Evolutionary conservation across 2,329 filamentous ascomycete species (phyloP), one percentile per base, ranked within the genome.

Genomic region (Fusarium falciforme): DNA sequence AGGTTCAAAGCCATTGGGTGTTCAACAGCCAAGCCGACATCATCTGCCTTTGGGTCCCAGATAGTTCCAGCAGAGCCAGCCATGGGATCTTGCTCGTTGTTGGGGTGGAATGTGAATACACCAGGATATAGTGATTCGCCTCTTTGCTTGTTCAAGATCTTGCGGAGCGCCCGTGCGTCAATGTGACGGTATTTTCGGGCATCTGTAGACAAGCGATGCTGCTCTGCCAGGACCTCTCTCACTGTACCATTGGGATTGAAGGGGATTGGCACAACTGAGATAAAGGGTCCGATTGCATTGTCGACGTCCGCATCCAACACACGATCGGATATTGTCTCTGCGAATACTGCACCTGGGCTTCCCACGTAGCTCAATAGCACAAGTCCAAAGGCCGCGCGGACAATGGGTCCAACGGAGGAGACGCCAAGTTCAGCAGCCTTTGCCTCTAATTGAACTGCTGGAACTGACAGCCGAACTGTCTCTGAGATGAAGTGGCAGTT

Each of bases 291-390:
- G 4, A 64, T 64, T 6, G 61, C 12, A 27, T 40, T 31, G 22
- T 57, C 61, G n/a, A 64, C 36, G 10, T 57, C 61, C 22, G 27
- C 36, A 57, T 57, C 49, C 22, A 64, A 35, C 20, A 64, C 49
- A 44, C 61, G 61, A 31, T 64, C 61, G 20, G 61, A 64, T 25
- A 64, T 38, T 33, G 61, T 64, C 61, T 64, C 61, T 16, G 61
- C 61, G 35, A 64, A 64, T 29, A 64, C 61, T n/a, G 31, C 61
- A 4, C 61, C 27, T 3, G 47, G n/a, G 31, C 27, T 57, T 57
- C 61, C 61, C 36, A 64, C 8, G 61, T 64, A 64, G 36, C 49
- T 42, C 35, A 35, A 35, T 6, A 64, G 49, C n/a, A 64, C 61
- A 11, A 25, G 35, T 20, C 61, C 61, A 57, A 64, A 64, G 35